These are phyloP conservation scores for Monosporozyma servazzii DNA, from an alignment of 805 yeast species.

Conservation along the genomic window DNA sequence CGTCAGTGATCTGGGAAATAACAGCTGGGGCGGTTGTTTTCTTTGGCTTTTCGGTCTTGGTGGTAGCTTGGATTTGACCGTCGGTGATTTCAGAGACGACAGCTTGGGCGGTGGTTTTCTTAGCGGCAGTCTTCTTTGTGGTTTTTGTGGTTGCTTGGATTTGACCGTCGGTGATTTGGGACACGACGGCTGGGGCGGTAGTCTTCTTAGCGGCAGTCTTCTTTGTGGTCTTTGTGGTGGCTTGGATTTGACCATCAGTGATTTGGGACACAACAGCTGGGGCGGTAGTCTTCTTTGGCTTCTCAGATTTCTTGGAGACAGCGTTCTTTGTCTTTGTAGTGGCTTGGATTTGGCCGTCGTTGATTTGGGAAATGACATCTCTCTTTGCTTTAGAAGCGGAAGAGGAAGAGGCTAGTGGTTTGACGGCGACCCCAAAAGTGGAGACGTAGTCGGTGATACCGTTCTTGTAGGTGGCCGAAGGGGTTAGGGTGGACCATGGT, in stretches of 20 bases:
- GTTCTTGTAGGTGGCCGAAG: conserved; percentile 29
- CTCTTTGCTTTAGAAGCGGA: conserved; percentile 31
- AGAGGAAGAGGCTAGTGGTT: conserved; percentile 28
- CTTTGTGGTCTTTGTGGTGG: conserved; percentile 11
- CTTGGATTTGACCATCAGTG: conserved; percentile 36
- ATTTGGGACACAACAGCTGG: conserved; percentile 34
- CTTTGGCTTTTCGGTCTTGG: conserved; percentile 12
- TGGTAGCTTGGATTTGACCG: conserved; percentile 33
- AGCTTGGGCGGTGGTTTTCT: conserved; percentile 27
- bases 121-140: conserved; percentile 21
- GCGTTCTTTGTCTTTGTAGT: conserved; percentile 22
- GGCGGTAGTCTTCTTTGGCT: conserved; percentile 5
- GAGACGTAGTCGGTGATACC: conserved; percentile 31
- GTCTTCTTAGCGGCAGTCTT: conserved; percentile 24
- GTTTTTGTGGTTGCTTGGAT: conserved; percentile 24
- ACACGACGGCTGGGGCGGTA: conserved; percentile 26
- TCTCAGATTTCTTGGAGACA: conserved; percentile 25
- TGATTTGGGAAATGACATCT: conserved; percentile 35
- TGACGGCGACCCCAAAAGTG: conserved; percentile 36
- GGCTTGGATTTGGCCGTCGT: conserved; percentile 41
- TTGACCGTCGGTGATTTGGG: conserved; percentile 39
- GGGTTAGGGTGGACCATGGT: conserved; percentile 36
- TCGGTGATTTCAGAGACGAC: conserved; percentile 32
- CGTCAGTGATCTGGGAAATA: conserved; percentile 35
- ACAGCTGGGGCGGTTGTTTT: conserved; percentile 24